Evolutionary conservation across 352 stramenopile species (phyloP).

Genomic region (Phytophthora pinifolia): DNA sequence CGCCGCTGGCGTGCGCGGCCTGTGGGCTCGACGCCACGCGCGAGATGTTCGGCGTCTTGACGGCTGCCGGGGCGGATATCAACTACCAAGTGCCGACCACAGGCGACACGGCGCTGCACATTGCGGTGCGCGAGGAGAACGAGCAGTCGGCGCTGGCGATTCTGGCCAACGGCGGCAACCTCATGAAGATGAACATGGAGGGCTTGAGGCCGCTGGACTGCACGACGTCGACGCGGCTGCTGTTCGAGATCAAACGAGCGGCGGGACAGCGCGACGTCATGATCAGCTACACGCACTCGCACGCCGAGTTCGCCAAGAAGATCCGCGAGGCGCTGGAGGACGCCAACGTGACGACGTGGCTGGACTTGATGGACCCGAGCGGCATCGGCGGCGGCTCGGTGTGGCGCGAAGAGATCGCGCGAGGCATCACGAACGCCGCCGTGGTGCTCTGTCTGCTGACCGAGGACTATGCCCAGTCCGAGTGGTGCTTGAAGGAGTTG

Average conservation of each 20-base stretch:
- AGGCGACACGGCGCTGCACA: conserved; percentile 74
- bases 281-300: conserved; percentile 89
- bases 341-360: conserved; percentile 82
- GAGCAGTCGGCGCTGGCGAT: conserved; percentile 66
- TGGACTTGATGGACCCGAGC: conserved; percentile 86
- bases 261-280: conserved; percentile 80
- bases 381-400: conserved; percentile 81
- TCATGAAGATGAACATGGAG: conserved; percentile 77
- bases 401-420: conserved; percentile 81
- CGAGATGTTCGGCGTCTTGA: conserved; percentile 58
- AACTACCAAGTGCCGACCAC: conserved; percentile 63
- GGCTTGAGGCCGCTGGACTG: conserved; percentile 73
- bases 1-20: conserved; percentile 68
- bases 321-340: conserved; percentile 67
- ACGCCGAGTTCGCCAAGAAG: conserved; percentile 81
- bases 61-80: conserved; percentile 64
- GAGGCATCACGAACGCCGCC: conserved; percentile 74
- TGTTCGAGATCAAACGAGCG: conserved; percentile 84
- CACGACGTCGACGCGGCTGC: conserved; percentile 71
- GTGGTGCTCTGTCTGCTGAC: conserved; percentile 79
- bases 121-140: conserved; percentile 68
- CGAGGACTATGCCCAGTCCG: conserved; percentile 75
- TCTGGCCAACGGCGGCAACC: conserved; percentile 64
- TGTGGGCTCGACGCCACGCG: conserved; percentile 38
- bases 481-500: conserved; percentile 87